Percentiles rank a stretch among this genome's conserved stretches.
Conservation (phyloP, 2,329 filamentous ascomycete genomes). For the Pseudopithomyces chartarum region DNA sequence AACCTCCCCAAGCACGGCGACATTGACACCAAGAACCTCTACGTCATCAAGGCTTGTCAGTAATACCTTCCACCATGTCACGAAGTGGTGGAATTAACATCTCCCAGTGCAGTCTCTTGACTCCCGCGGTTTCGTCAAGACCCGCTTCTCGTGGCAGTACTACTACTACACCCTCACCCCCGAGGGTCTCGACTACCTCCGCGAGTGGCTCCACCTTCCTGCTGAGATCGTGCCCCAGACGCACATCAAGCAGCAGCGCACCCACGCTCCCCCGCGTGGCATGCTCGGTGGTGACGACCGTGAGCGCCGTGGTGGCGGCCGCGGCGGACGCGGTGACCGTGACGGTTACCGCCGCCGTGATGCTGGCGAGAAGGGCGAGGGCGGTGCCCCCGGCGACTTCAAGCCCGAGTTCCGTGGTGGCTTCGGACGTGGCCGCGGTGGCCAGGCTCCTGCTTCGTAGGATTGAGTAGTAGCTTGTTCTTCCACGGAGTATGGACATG, state of each 20-base stretch:
- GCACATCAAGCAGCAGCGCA: conserved; percentile 99
- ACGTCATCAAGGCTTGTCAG: conserved; percentile 90
- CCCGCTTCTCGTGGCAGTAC: conserved; percentile 80
- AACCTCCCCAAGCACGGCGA: conserved; percentile 97
- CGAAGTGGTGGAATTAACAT: conserved; percentile 16
- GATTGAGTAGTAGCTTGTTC: conserved; percentile 27
- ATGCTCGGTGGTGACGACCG: conserved; percentile 87
- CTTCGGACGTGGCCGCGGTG: conserved; percentile 48
- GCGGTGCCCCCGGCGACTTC: conserved; percentile 49
- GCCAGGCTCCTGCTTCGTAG: conserved; percentile 43
- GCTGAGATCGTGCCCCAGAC: conserved; percentile 99
- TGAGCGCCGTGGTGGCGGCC: conserved; percentile 77
- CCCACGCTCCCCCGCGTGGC: conserved; percentile 95
- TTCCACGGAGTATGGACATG: conserved; percentile 26
- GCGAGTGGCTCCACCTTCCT: conserved; percentile 99
- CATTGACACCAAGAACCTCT: conserved; percentile 99
- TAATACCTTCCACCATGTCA: conserved; percentile 3
- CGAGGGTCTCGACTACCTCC: conserved; percentile 99
- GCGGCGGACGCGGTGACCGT: conserved; percentile 64
- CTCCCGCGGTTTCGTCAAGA: conserved; percentile 99
- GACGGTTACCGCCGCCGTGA: conserved; percentile 88
- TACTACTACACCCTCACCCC: conserved; percentile 99
- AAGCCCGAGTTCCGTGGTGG: conserved; percentile 52
- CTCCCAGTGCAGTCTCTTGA: conserved; percentile 80
- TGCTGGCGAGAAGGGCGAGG: conserved; percentile 55